Evolutionary conservation across 495 filamentous ascomycete species (phyloP).

Genomic region (Bathelium albidoporum): DNA sequence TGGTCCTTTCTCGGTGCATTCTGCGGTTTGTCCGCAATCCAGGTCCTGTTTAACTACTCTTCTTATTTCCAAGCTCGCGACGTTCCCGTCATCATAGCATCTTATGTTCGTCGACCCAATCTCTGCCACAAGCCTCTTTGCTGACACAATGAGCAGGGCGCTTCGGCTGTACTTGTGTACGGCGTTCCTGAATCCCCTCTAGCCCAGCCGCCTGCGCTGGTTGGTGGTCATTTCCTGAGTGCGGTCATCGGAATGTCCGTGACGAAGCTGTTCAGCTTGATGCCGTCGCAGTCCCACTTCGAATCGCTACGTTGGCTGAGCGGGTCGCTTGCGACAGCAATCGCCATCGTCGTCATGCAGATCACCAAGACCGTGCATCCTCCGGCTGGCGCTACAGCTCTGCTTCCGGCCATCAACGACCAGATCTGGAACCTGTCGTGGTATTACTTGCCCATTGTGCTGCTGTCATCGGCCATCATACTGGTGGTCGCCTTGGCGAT

Average conservation of each 20-base stretch:
- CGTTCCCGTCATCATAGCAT: conserved; percentile 9
- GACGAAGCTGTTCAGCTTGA: conserved; percentile 62
- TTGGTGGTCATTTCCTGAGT: conserved; percentile 62
- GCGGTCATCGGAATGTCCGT: conserved; percentile 56
- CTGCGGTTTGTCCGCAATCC: background rate
- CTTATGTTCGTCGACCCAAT: conserved; percentile 14
- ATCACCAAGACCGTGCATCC: conserved; percentile 75
- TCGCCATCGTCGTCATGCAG: conserved; percentile 61
- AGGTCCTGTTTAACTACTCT: background rate
- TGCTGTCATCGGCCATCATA: conserved; percentile 58
- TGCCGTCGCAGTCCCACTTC: conserved; percentile 33
- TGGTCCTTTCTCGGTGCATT: background rate
- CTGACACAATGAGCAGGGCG: conserved; percentile 17
- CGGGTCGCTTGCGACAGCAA: conserved; percentile 58
- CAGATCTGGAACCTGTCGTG: conserved; percentile 54
- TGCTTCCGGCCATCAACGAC: conserved; percentile 60
- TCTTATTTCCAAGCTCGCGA: background rate
- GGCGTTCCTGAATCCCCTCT: conserved; percentile 61
- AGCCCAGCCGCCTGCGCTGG: conserved; percentile 67
- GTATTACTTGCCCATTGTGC: conserved; percentile 57
- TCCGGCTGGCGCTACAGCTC: conserved; percentile 77
- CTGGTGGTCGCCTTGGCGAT: conserved; percentile 52
- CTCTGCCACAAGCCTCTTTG: background rate
- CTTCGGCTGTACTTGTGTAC: conserved; percentile 30
- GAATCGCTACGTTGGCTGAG: conserved; percentile 52